Base-by-base conservation (phyloP, 2,329 filamentous ascomycete species). In the Cladophialophora carrionii region DNA sequence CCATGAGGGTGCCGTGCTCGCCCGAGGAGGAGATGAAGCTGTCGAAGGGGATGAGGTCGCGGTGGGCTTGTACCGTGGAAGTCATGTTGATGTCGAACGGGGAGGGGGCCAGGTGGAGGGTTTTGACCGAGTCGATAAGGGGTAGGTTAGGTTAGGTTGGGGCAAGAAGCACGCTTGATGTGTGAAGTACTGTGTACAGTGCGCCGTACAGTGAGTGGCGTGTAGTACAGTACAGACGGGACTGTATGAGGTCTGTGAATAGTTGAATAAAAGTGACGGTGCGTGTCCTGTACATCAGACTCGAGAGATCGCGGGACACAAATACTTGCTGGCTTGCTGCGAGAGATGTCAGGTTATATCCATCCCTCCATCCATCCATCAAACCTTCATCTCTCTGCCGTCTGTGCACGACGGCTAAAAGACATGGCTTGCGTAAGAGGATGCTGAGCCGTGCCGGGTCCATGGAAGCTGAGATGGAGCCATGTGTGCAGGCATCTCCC, bases 11-110 rank as follows among this genome's bases (percentile, higher is more conserved):
- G 51, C 64, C 64, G 37, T 63, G 17, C 8, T 6, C 26, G 20
- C 55, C 55, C 8, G 52, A 57, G 4, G 64, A 66, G 31, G 62
- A 37, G 41, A 64, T 24, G 61, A 56, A 57, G 43, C 26, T 62
- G 29, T 32, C 53, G 61, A 66, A 57, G 12, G 64, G 64, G 8
- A 66, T 41, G 29, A 56, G 37, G 46, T 52, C 41, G 52, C 64
- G 61, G 26, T 63, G 55, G 17, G 52, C 61, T 57, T 57, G 20
- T 22, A 61, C 32, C 2, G 26, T 22, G 31, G 54, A 52, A 48
- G 61, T 20, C 37, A 31, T 58, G n/a, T 17, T 29, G 10, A 24
- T 22, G 41, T 20, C 32, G 20, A 26, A 10, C 6, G 26, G 20
- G 29, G 4, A 17, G 31, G 20, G 20, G 46, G 24, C 9, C 4